Base-by-base conservation (phyloP, 2,329 filamentous ascomycete species). In the Lecanicillium sp. region DNA sequence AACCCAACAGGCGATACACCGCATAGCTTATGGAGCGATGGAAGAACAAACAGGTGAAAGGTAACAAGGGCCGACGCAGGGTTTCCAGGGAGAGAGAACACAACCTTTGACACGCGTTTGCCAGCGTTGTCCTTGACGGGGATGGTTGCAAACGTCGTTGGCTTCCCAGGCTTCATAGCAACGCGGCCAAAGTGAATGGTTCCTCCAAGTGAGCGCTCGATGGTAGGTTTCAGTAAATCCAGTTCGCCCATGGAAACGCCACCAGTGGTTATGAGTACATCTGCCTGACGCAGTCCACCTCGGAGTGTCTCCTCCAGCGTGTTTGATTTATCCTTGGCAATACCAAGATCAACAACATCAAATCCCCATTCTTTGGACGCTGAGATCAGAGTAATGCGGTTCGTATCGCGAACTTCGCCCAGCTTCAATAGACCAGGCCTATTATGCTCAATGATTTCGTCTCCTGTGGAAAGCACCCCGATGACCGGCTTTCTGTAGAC, bases 211-310 rank as follows among this genome's bases (percentile, higher is more conserved):
- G 80, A 72, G 30, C 90, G 82, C 65, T 96, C 92, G 51, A 98
- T 85, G 0, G 90, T 96, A 0, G 92, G 90, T 58, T 98, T 98
- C 15, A 98, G 76, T 7, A 98, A 80, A 59, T 98, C 92, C 3
- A 95, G 78, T 63, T 98, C 92, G 41, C 92, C 92, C 92, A 98
- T 98, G 9, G 86, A 94, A 15, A 96, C 92, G 34, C 92, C 92
- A 16, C 92, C 92, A 0, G 85, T 90, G 13, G 92, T 96, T 52
- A 98, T 79, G 42, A 98, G 73, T 11, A 96, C 67, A 53, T 95
- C 89, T 18, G 81, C 80, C 34, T 68, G 67, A 15, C 84, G 75
- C 44, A 96, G 68, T 1, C 83, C 86, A 41, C 77, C 71, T 3
- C 89, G 81, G 9, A 98, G 72, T 3, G 73, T 79, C 51, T 83